Evolutionary conservation across 768 basidiomycete genomes (phyloP).

Genomic region (Imleria badia): DNA sequence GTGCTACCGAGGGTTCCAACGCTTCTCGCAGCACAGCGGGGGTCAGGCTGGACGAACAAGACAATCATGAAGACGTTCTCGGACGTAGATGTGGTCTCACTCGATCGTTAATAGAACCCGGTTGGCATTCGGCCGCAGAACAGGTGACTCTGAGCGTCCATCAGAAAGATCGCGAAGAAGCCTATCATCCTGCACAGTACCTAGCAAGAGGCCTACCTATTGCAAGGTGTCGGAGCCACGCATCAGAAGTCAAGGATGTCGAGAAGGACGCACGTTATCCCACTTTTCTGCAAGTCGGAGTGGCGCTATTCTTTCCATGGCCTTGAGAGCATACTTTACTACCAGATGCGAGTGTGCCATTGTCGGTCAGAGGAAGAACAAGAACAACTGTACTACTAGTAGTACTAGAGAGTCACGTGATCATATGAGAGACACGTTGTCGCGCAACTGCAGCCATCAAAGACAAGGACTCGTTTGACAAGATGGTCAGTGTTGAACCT

Average conservation of each 20-base stretch:
- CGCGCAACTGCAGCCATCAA: neutral
- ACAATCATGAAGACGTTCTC: slow-evolving; percentile 21
- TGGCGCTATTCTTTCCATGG: slow-evolving; percentile 86
- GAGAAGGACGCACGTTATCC: slow-evolving; percentile 85
- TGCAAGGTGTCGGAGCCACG: slow-evolving; percentile 1
- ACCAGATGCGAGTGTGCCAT: slow-evolving; percentile 14
- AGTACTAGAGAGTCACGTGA: too few species aligned
- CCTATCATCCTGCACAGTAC: slow-evolving; percentile 36
- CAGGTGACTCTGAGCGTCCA: slow-evolving; percentile 48
- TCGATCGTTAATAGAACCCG: slow-evolving; percentile 70
- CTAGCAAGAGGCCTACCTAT: slow-evolving; percentile 74
- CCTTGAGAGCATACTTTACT: slow-evolving; percentile 52
- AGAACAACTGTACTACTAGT: too few species aligned
- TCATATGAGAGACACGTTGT: slow-evolving; percentile 10
- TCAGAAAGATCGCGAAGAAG: slow-evolving; percentile 6
- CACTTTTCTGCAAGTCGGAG: slow-evolving; percentile 83
- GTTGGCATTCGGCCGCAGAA: slow-evolving; percentile 44
- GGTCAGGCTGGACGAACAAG: slow-evolving; percentile 55
- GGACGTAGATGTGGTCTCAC: slow-evolving; percentile 36
- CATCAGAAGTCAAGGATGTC: slow-evolving; percentile 1
- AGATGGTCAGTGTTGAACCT: slow-evolving; percentile 21
- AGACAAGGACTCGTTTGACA: neutral
- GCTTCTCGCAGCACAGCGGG: slow-evolving; percentile 70
- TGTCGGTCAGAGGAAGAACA: too few species aligned
- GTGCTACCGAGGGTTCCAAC: slow-evolving; percentile 54